These are phyloP conservation scores for Pythium dissimile DNA, from an alignment of 352 stramenopile genomes.

Conservation along the genomic window DNA sequence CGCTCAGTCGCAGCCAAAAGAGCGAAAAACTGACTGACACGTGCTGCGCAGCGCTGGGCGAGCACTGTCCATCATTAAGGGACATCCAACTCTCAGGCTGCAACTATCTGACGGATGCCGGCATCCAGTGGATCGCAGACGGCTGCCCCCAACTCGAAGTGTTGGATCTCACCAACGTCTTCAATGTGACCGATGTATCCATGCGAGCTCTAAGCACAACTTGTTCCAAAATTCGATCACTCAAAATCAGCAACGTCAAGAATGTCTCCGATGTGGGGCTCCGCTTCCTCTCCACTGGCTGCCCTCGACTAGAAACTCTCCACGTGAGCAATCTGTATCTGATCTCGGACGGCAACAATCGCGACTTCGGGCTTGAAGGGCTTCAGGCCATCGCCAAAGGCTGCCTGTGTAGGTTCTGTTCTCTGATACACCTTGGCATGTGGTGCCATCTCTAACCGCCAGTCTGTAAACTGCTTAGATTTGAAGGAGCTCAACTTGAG, in stretches of 20 bases:
- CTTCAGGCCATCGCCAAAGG: constrained; percentile 79
- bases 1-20: constrained; percentile 49
- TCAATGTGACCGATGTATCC: constrained; percentile 81
- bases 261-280: constrained; percentile 83
- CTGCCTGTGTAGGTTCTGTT: constrained; percentile 36
- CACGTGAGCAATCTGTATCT: constrained; percentile 84
- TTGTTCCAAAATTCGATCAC: constrained; percentile 30
- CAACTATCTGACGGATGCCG: constrained; percentile 87
- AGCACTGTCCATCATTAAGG: constrained; percentile 46
- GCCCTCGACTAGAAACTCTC: constrained; percentile 67
- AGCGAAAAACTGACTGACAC: constrained; percentile 88
- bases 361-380: constrained; percentile 90
- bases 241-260: constrained; percentile 64
- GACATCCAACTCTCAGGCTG: constrained; percentile 80
- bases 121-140: constrained; percentile 84
- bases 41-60: constrained; percentile 70
- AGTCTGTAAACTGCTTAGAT: too few relatives aligned
- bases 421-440: too few relatives aligned
- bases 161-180: constrained; percentile 81
- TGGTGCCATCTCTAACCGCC: too few relatives aligned
- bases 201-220: constrained; percentile 42
- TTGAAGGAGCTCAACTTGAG: constrained; percentile 54
- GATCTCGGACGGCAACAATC: constrained; percentile 90
- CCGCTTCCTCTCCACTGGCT: constrained; percentile 80
- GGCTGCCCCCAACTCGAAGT: constrained; percentile 70